Base-by-base conservation (phyloP, 2,329 filamentous ascomycete genomes). In the Anthostomella pinea region DNA sequence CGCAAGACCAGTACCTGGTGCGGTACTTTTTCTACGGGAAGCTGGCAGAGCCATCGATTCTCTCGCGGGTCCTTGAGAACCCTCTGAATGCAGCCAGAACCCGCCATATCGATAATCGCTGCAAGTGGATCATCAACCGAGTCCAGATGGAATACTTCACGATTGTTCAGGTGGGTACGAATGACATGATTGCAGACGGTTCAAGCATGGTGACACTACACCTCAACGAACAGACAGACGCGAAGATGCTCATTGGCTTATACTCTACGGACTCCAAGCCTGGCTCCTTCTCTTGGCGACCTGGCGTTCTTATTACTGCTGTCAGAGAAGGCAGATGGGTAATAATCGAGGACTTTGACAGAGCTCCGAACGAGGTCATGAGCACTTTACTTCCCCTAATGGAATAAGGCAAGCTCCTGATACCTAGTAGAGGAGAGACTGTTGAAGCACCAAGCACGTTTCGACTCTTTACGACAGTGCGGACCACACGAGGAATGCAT, bases 151-250 rank as follows among this genome's bases (percentile, higher is more conserved):
- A n/a, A n/a, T n/a, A n/a, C n/a, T n/a, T n/a, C n/a, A n/a, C n/a
- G n/a, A n/a, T n/a, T n/a, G n/a, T n/a, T n/a, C n/a, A n/a, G n/a
- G n/a, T n/a, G n/a, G n/a, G n/a, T n/a, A n/a, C n/a, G n/a, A n/a
- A n/a, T n/a, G n/a, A n/a, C n/a, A n/a, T n/a, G n/a, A n/a, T n/a
- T n/a, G n/a, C n/a, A n/a, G n/a, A n/a, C n/a, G n/a, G n/a, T n/a
- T 77, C 82, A 5, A 79, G 78, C 41, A 89, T 98, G 81, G 85
- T 98, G 34, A 97, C 91, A 3, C 72, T 99, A 19, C 91, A 98
- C 63, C 71, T 99, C 21, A 98, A 98, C 58, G 93, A 97, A 63
- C 94, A 99, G 63, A 97, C 90, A 3, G 93, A 99, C 64, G 90
- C 91, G 0, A 99, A 98, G 63, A 86, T 95, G 68, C 78, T 99